Conservation (phyloP, 257 asterid species). For the Solanum clarkiae region DNA sequence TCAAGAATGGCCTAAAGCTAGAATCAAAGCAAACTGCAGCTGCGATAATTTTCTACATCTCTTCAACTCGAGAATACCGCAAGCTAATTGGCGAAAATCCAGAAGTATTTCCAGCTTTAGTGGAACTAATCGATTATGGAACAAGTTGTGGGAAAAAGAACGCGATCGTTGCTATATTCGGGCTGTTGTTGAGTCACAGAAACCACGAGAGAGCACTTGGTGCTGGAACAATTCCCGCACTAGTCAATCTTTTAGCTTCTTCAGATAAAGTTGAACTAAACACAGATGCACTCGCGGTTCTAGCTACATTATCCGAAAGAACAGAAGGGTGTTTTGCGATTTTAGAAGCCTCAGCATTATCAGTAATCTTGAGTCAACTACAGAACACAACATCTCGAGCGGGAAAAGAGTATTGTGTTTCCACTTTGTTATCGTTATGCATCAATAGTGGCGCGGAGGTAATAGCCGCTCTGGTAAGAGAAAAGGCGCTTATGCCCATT, state of each 20-base stretch:
- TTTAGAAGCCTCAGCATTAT: constrained; percentile 18
- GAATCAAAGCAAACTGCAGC: constrained; percentile 62
- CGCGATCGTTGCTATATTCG: constrained; percentile 49
- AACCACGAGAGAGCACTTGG: constrained; percentile 33
- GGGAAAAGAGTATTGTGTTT: constrained; percentile 52
- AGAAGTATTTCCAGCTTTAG: constrained; percentile 31
- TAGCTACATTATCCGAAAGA: constrained; percentile 38
- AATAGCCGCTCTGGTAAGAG: constrained; percentile 27
- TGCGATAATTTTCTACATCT: constrained; percentile 48
- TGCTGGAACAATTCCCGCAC: constrained; percentile 24
- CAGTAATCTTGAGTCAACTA: constrained; percentile 9
- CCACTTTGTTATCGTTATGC: constrained; percentile 42
- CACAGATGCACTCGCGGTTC: constrained; percentile 47
- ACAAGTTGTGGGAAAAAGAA: constrained; percentile 51
- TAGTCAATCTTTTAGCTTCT: constrained; percentile 25
- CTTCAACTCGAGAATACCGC: constrained; percentile 42
- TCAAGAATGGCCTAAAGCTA: constrained; percentile 26
- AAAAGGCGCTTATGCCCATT: constrained; percentile 31
- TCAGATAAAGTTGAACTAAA: constrained; percentile 32
- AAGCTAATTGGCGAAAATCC: constrained; percentile 35
- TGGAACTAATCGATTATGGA: constrained; percentile 37
- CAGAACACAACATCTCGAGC: constrained; percentile 24
- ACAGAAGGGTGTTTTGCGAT: constrained; percentile 35
- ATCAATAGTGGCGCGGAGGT: constrained; percentile 48
- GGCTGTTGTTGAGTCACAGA: constrained; percentile 23